These are phyloP conservation scores for Tetrahymena malaccensis DNA, from an alignment of 73 alveolate species.

Conservation along the genomic window DNA sequence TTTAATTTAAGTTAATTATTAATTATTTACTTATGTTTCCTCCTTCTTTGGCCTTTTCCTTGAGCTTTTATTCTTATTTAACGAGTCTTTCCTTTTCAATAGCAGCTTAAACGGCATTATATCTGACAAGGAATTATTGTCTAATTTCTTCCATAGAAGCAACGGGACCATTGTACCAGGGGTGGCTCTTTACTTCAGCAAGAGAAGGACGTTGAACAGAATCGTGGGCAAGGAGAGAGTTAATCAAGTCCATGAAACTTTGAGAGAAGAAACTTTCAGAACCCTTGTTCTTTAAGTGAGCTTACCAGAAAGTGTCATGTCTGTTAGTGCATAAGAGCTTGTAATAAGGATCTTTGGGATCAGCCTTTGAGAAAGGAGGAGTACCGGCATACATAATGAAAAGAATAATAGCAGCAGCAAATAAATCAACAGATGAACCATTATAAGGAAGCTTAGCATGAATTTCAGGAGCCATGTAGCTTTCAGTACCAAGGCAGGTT, in stretches of 20 bases:
- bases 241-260: slow-evolving; percentile 55
- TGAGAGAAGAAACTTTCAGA: slow-evolving; percentile 42
- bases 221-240: slow-evolving; percentile 48
- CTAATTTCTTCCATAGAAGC: slow-evolving; percentile 40
- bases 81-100: slow-evolving; percentile 2
- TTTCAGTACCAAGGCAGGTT: slow-evolving; percentile 50
- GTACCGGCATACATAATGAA: slow-evolving; percentile 52
- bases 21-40: background rate
- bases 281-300: slow-evolving; percentile 33
- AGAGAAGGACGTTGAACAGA: slow-evolving; percentile 46
- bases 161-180: slow-evolving; percentile 56
- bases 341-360: slow-evolving; percentile 32
- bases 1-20: background rate
- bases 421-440: slow-evolving; percentile 54
- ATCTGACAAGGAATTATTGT: slow-evolving; percentile 40
- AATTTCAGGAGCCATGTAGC: slow-evolving; percentile 74
- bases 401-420: slow-evolving; percentile 59
- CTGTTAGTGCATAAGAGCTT: slow-evolving; percentile 4
- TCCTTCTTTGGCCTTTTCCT: background rate
- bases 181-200: slow-evolving; percentile 48
- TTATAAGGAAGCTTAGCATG: slow-evolving; percentile 35
- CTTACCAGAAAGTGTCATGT: slow-evolving; percentile 53
- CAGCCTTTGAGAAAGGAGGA: slow-evolving; percentile 59
- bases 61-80: slow-evolving; percentile 10
- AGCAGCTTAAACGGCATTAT: slow-evolving; percentile 14